Evolutionary conservation across 2,329 filamentous ascomycete species (phyloP).

Genomic region (Acrodontium crateriforme): DNA sequence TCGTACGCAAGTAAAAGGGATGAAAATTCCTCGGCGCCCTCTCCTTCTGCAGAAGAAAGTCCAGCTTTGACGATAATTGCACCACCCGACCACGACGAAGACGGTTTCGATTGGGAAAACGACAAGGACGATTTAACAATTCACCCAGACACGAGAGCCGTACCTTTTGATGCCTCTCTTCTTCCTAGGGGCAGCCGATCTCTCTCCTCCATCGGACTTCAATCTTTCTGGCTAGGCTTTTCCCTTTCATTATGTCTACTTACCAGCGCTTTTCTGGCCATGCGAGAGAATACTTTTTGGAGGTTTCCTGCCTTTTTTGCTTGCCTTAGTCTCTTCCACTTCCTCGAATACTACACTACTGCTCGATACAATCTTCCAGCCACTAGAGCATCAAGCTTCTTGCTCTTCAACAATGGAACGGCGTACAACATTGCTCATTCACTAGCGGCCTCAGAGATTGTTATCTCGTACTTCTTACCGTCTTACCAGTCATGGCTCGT

Average conservation of each 20-base stretch:
- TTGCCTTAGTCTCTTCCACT: slow-evolving; percentile 72
- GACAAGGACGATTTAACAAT: no score
- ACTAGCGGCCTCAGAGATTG: slow-evolving; percentile 58
- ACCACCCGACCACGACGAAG: neutral
- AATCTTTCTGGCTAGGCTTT: slow-evolving; percentile 31
- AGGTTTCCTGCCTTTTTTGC: slow-evolving; percentile 49
- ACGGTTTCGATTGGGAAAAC: slow-evolving; percentile 7
- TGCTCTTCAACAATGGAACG: slow-evolving; percentile 72
- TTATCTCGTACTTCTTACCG: slow-evolving; percentile 35
- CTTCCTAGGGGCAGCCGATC: slow-evolving; percentile 30
- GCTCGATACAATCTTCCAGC: slow-evolving; percentile 67
- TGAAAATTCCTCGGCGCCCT: no score
- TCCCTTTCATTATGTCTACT: slow-evolving; percentile 22
- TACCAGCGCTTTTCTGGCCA: slow-evolving; percentile 12
- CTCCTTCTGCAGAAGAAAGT: no score
- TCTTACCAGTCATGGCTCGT: slow-evolving; percentile 24
- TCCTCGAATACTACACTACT: slow-evolving; percentile 89
- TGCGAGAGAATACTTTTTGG: slow-evolving; percentile 29
- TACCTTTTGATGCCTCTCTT: slow-evolving; percentile 20
- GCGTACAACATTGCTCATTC: slow-evolving; percentile 74
- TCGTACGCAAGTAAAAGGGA: slow-evolving; percentile 8
- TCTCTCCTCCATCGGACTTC: slow-evolving; percentile 32
- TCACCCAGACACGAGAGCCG: slow-evolving; percentile 2
- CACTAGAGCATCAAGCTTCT: slow-evolving; percentile 61
- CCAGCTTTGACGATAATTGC: no score